Percentiles rank a stretch among this genome's conserved stretches.
Evolutionary conservation across 2,329 filamentous ascomycete genomes (phyloP).

Genomic region (Colletotrichum somersetense): DNA sequence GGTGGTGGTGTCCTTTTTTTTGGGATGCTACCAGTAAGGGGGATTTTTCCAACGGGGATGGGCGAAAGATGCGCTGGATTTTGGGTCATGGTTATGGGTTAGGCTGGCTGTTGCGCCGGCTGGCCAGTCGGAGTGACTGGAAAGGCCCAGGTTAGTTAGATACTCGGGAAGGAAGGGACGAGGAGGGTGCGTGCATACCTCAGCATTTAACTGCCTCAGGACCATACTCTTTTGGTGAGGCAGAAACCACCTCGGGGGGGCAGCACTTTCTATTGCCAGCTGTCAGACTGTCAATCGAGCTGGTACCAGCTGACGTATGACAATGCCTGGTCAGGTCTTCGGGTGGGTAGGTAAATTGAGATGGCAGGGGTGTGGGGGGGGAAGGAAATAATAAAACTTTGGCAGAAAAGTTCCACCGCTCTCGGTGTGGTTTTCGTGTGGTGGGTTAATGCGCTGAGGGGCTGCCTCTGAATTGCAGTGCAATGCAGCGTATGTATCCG

Average conservation of each 20-base stretch:
- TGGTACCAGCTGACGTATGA: not conserved
- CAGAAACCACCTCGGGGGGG: not conserved
- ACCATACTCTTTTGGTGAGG: not conserved
- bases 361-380: not conserved
- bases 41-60: constrained; percentile 8
- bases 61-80: constrained; percentile 10
- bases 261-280: not conserved
- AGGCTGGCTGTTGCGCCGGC: constrained; percentile 14
- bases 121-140: not conserved
- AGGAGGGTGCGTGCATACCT: not conserved
- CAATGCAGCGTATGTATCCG: not conserved
- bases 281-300: not conserved
- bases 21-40: not conserved
- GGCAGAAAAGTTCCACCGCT: constrained; percentile 24
- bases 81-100: not conserved
- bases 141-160: not conserved
- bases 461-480: constrained; percentile 11
- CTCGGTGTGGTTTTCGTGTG: constrained; percentile 6
- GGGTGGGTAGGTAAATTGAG: not conserved
- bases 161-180: not conserved
- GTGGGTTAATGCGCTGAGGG: not conserved
- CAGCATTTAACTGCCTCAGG: constrained; percentile 1
- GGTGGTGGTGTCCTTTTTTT: constrained; percentile 6
- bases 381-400: not conserved
- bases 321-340: not conserved